Evolutionary conservation across 352 stramenopile species (phyloP), one percentile per base, ranked within the genome.

Genomic region (Pythium plurisporium): DNA sequence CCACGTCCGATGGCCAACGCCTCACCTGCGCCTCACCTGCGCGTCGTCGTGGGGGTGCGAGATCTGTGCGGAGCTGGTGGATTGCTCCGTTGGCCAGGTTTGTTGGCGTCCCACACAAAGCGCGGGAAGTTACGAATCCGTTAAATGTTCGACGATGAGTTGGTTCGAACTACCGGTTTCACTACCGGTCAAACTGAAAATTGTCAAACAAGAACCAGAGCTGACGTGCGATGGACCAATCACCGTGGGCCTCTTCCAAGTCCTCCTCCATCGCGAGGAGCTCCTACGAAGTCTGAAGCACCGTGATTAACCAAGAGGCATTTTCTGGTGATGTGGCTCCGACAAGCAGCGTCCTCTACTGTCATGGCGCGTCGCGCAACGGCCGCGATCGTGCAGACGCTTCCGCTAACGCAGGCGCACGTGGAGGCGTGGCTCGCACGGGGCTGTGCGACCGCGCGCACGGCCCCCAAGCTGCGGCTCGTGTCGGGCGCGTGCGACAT

Each of bases 401-500:
- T 42, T 42, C 33, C 20, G 41, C 46, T 54, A 25, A 15, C 15
- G 29, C n/a, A 44, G 36, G 4, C 2, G 15, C 29, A 8, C 27
- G 30, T 34, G 12, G 4, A n/a, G 9, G 48, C 26, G 36, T 19
- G 33, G 14, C 20, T 34, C 7, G 14, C 19, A 11, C 58, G 58
- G 14, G 40, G 71, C 27, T 73, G 58, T 27, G 47, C 65, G n/a
- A 48, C 64, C n/a, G 43, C 51, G 30, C 62, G 69, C 22, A 67
- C 59, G 25, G 38, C 42, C n/a, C 47, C 61, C 5, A 53, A 55
- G 12, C 66, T 88, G 40, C 69, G 67, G 20, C 70, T 92, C 3
- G 62, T 87, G 25, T 87, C 82, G 22, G 77, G 82, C 19, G 77
- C 69, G n/a, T 92, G 79, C 43, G 75, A 76, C 36, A 66, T 96